Conservation (phyloP, 768 basidiomycete genomes). For the Pleurotus pulmonarius region DNA sequence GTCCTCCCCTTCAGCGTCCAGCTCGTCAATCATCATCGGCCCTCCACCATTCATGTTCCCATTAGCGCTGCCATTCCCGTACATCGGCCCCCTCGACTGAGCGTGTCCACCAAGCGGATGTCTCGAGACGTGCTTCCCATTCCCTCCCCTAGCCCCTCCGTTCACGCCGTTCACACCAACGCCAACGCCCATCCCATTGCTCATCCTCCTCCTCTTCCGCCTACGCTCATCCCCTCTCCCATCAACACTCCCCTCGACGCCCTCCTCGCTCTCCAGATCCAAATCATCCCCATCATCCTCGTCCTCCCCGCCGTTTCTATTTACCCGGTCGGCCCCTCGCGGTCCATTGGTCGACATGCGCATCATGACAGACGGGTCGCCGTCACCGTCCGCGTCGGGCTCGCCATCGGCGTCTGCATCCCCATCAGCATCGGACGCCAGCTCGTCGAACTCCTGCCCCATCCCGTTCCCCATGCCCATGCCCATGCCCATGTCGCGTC, state of each 20-base stretch:
- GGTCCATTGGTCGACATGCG: too few species aligned
- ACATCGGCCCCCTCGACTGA: not conserved
- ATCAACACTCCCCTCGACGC: constrained; percentile 8
- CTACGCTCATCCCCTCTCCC: constrained; percentile 17
- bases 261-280: constrained; percentile 12
- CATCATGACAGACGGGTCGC: too few species aligned
- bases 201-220: constrained; percentile 17
- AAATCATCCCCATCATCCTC: not conserved
- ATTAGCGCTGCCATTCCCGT: not conserved
- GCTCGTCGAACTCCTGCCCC: constrained; percentile 23
- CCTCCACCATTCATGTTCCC: not conserved
- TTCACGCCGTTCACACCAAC: not conserved
- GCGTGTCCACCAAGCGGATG: not conserved
- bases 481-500: not conserved
- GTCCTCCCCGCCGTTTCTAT: not conserved
- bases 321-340: too few species aligned
- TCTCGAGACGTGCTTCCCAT: constrained; percentile 2
- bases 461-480: constrained; percentile 8
- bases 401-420: constrained; percentile 3
- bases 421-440: constrained; percentile 20
- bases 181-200: not conserved
- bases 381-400: too few species aligned
- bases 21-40: not conserved
- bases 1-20: constrained; percentile 11
- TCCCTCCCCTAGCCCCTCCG: not conserved